Conservation (phyloP, 257 asterid genomes). For the Solanum tarapatanum region DNA sequence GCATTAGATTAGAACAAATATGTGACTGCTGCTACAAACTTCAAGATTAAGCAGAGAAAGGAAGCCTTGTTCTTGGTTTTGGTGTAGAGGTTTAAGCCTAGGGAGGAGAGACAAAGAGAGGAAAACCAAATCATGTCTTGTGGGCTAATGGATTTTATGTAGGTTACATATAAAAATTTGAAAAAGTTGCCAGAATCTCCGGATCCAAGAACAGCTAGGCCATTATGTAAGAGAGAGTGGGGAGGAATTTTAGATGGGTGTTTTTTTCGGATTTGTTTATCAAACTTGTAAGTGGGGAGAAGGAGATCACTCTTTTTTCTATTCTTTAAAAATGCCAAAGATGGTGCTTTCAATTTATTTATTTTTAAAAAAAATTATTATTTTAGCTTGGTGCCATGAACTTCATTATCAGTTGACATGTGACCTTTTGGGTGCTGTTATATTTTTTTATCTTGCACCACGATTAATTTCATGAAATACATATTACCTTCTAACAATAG, state of each 20-base stretch:
- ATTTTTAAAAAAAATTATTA: neutral
- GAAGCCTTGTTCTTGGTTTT: conserved; percentile 4
- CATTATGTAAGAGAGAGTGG: conserved; percentile 13
- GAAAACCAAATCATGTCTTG: conserved; percentile 25
- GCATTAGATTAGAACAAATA: conserved; percentile 15
- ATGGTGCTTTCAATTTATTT: neutral
- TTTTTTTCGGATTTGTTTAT: conserved; percentile 22
- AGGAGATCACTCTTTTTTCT: neutral
- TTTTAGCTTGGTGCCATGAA: neutral
- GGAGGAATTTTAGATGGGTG: conserved; percentile 19
- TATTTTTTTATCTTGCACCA: neutral
- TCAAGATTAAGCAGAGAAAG: conserved; percentile 24
- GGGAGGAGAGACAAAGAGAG: conserved; percentile 29
- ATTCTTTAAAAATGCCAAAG: conserved; percentile 8
- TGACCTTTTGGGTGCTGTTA: conserved; percentile 7
- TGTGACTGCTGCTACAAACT: conserved; percentile 19
- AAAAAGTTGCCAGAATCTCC: conserved; percentile 33
- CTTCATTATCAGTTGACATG: conserved; percentile 16
- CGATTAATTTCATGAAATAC: too few species aligned
- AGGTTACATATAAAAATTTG: neutral
- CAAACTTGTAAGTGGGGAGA: conserved; percentile 6
- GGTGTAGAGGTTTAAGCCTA: conserved; percentile 26
- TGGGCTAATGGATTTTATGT: conserved; percentile 14
- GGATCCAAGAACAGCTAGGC: conserved; percentile 51
- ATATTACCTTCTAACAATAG: rapidly evolving